Base-by-base conservation (phyloP, 495 filamentous ascomycete genomes). In the Xylaria castorea region DNA sequence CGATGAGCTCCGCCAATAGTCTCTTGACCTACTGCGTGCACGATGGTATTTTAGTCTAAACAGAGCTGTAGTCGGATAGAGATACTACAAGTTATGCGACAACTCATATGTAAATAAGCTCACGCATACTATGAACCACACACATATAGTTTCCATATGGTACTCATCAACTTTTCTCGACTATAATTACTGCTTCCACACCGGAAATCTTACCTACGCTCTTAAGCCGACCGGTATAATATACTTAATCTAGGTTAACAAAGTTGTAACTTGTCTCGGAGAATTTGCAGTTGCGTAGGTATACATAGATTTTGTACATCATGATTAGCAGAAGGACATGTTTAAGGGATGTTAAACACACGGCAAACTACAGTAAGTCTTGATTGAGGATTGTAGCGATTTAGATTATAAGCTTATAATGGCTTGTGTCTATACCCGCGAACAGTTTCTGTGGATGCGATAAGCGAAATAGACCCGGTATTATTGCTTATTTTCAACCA, bases 1-100 rank as follows among this genome's bases (percentile, higher is more conserved):
- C 3, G 58, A 44, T 44, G 32, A 32, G 18, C 60, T 40, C 60
- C n/a, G 38, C 60, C 62, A 65, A 65, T 65, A 65, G 38, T 65
- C 14, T 18, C 27, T 61, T 38, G 20, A 38, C 11, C 38, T 61
- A 61, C 58, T 61, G 58, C n/a, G 58, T 9, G 7, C 20, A 40
- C 34, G 7, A 34, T n/a, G 11, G 34, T 38, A 20, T 61, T 61
- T 12, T 20, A 38, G 2, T 22, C 34, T 61, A 36, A 61, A n/a
- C 22, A 27, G 14, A 44, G 38, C 22, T 44, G 22, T 44, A 18
- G n/a, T 30, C 22, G 20, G 58, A 61, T 22, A 38, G 32, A 61
- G 25, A 57, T 57, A 32, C 22, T 53, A 12, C 22, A 53, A 27
- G 50, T n/a, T 12, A 53, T 9, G 5, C 11, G 5, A 14, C 50